phyloP scores from a whole-genome alignment of 345 rosid genomes.

The Brassica incana region DNA sequence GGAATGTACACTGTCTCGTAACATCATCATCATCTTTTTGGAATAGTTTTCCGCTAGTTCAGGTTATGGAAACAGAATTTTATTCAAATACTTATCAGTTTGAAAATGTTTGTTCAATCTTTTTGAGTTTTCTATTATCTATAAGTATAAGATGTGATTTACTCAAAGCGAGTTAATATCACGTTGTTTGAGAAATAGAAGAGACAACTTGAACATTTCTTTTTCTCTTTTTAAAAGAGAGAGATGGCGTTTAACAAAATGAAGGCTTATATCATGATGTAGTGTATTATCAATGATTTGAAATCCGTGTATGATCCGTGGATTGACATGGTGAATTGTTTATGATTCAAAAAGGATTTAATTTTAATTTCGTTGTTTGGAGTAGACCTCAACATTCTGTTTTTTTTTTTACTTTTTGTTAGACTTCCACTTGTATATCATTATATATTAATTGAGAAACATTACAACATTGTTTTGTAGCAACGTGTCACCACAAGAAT shows the following conservation, averaged over 20 bases:
- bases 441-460: no score
- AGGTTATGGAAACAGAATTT: background rate
- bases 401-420: background rate
- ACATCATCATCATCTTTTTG: background rate
- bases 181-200: constrained; percentile 9
- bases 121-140: background rate
- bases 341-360: background rate
- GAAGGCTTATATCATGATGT: background rate
- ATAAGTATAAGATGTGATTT: background rate
- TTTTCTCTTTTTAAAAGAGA: background rate
- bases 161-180: background rate
- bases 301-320: background rate
- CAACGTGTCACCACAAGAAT: no score
- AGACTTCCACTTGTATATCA: no score
- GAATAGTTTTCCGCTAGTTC: constrained; percentile 23
- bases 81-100: constrained; percentile 8
- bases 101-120: background rate
- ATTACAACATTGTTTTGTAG: no score
- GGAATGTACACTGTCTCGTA: constrained; percentile 11
- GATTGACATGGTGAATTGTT: background rate
- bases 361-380: background rate
- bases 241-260: background rate
- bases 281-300: background rate
- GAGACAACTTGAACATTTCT: constrained; percentile 1
- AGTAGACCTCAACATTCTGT: background rate